Conservation (phyloP, 768 basidiomycete species). For the Lactarius pseudohatsudake region DNA sequence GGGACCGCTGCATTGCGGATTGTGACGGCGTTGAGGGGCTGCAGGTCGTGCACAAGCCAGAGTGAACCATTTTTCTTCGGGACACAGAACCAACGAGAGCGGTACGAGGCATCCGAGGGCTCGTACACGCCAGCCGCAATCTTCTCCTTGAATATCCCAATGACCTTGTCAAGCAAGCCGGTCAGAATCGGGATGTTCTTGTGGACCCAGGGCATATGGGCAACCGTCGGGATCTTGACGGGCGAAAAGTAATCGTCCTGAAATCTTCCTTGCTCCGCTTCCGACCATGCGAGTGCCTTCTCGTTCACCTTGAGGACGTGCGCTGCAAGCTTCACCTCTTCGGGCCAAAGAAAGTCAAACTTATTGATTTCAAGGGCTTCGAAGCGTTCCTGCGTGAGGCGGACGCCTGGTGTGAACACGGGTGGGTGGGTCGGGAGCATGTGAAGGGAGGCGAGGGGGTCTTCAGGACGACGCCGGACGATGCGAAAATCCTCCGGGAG, state of each 20-base stretch:
- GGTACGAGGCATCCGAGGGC: slow-evolving; percentile 13
- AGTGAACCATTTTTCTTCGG: slow-evolving; percentile 13
- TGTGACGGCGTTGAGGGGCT: slow-evolving; percentile 32
- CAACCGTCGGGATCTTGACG: neutral
- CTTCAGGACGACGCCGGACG: neutral
- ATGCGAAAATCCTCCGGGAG: neutral
- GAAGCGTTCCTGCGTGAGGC: neutral
- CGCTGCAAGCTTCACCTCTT: too few species aligned
- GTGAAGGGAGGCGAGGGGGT: neutral
- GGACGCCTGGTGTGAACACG: neutral
- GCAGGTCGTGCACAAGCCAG: slow-evolving; percentile 30
- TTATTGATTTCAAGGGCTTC: neutral
- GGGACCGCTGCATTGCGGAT: slow-evolving; percentile 28
- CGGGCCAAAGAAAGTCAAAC: neutral
- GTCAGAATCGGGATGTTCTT: too few species aligned
- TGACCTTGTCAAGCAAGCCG: neutral
- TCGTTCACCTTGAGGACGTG: too few species aligned
- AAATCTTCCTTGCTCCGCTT: too few species aligned
- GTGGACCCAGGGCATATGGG: too few species aligned
- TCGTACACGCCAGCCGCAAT: slow-evolving; percentile 33
- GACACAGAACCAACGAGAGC: neutral
- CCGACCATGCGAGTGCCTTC: too few species aligned
- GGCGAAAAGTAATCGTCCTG: neutral
- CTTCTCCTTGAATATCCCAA: too few species aligned
- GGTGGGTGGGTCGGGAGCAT: neutral